These are phyloP conservation scores for Lipomyces yamadae DNA, from an alignment of 805 yeast genomes.

Conservation along the genomic window DNA sequence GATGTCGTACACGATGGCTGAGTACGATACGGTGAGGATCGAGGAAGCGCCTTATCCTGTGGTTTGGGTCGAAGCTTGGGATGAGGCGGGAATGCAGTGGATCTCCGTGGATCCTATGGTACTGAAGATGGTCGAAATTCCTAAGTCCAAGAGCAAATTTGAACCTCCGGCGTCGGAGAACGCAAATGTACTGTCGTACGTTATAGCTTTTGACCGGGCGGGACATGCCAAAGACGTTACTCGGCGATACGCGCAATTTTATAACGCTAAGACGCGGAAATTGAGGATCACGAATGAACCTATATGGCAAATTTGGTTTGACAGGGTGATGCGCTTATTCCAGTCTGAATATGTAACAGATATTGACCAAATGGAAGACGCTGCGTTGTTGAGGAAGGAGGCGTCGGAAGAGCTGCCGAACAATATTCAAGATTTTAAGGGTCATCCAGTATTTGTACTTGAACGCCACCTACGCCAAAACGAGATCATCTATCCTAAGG, in stretches of 20 bases:
- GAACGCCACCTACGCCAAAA: slow-evolving; percentile 74
- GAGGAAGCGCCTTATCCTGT: slow-evolving; percentile 58
- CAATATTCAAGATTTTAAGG: slow-evolving; percentile 76
- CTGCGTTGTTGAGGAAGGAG: slow-evolving; percentile 65
- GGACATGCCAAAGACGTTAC: slow-evolving; percentile 82
- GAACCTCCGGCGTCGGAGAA: slow-evolving; percentile 73
- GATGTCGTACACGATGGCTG: slow-evolving; percentile 31
- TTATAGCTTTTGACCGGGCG: slow-evolving; percentile 70
- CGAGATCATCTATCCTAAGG: slow-evolving; percentile 72
- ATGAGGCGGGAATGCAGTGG: slow-evolving; percentile 71
- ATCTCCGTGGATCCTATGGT: slow-evolving; percentile 84
- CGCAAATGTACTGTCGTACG: slow-evolving; percentile 70
- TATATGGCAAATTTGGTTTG: slow-evolving; percentile 66
- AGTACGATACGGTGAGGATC: slow-evolving; percentile 22
- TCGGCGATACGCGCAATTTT: slow-evolving; percentile 72
- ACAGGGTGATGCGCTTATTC: slow-evolving; percentile 49
- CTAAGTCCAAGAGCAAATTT: slow-evolving; percentile 59
- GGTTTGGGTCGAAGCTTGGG: slow-evolving; percentile 96
- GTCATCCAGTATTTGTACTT: slow-evolving; percentile 84
- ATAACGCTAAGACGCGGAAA: slow-evolving; percentile 74
- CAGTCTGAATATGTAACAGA: slow-evolving; percentile 40
- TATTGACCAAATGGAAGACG: slow-evolving; percentile 59
- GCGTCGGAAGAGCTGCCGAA: slow-evolving; percentile 86
- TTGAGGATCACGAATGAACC: slow-evolving; percentile 68
- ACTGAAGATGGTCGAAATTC: slow-evolving; percentile 64